These are phyloP conservation scores for Alternaria sp. DNA, from an alignment of 2,329 filamentous ascomycete species.

Conservation along the genomic window DNA sequence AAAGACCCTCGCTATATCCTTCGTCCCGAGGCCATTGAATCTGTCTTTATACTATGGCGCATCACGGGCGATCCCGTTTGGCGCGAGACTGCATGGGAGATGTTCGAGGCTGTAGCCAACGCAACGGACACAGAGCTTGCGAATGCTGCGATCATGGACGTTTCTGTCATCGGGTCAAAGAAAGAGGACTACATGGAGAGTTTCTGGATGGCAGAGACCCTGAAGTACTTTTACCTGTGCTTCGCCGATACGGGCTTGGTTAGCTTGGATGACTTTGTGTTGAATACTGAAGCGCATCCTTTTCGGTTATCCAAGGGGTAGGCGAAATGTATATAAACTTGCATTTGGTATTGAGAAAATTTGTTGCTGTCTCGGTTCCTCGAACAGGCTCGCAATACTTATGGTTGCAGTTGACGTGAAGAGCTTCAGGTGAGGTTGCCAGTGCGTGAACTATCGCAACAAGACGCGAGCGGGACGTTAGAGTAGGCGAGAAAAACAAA, in stretches of 20 bases:
- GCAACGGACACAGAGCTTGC: constrained; percentile 53
- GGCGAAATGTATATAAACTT: constrained; percentile 27
- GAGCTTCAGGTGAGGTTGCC: background rate
- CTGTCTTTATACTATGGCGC: constrained; percentile 67
- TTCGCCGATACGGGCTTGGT: constrained; percentile 57
- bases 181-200: constrained; percentile 52
- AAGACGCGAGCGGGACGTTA: constrained; percentile 4
- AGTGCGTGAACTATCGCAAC: background rate
- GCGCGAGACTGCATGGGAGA: constrained; percentile 58
- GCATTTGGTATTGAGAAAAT: background rate
- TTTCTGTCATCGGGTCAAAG: constrained; percentile 41
- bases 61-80: constrained; percentile 62
- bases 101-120: constrained; percentile 55
- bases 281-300: constrained; percentile 62
- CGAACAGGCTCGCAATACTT: background rate
- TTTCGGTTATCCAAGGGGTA: constrained; percentile 55
- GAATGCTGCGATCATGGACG: constrained; percentile 56
- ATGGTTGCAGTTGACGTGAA: background rate
- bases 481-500: constrained; percentile 5
- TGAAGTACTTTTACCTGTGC: constrained; percentile 62
- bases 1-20: constrained; percentile 57
- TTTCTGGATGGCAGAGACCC: constrained; percentile 61
- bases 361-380: background rate
- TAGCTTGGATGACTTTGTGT: constrained; percentile 59
- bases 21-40: constrained; percentile 67